Conservation (phyloP, 73 alveolate genomes). For the Uronychia binucleata region DNA sequence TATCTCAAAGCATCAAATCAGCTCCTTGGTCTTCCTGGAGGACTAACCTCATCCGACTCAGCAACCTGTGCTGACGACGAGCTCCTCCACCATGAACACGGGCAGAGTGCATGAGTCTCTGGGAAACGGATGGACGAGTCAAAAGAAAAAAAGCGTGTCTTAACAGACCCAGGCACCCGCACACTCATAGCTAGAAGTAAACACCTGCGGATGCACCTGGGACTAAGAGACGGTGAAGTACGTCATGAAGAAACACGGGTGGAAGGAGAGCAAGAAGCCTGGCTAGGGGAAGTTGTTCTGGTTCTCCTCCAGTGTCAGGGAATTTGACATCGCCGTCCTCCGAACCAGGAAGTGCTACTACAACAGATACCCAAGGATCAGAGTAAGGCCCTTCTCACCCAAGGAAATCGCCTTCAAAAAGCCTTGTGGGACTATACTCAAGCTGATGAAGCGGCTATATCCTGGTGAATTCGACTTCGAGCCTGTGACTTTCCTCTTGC, state of each 20-base stretch:
- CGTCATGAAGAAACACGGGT: slow-evolving; percentile 15
- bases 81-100: no score
- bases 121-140: no score
- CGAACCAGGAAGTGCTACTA: slow-evolving; percentile 13
- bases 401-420: slow-evolving; percentile 24
- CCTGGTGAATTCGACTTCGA: slow-evolving; percentile 54
- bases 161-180: no score
- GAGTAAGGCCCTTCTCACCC: slow-evolving; percentile 12
- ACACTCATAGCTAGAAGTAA: slow-evolving; percentile 10
- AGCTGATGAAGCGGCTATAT: slow-evolving; percentile 6
- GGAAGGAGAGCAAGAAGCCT: no score
- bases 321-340: slow-evolving; percentile 19
- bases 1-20: no score
- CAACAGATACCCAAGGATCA: slow-evolving; percentile 28
- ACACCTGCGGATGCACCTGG: slow-evolving; percentile 30
- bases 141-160: no score
- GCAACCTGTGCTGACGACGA: no score
- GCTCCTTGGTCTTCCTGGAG: no score
- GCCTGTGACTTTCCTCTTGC: slow-evolving; percentile 62
- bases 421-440: background rate
- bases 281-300: slow-evolving; percentile 29
- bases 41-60: no score
- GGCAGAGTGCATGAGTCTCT: no score
- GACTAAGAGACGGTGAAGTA: slow-evolving; percentile 14
- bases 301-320: slow-evolving; percentile 16